Base-by-base conservation (phyloP, 495 filamentous ascomycete genomes). In the Terfezia boudieri region DNA sequence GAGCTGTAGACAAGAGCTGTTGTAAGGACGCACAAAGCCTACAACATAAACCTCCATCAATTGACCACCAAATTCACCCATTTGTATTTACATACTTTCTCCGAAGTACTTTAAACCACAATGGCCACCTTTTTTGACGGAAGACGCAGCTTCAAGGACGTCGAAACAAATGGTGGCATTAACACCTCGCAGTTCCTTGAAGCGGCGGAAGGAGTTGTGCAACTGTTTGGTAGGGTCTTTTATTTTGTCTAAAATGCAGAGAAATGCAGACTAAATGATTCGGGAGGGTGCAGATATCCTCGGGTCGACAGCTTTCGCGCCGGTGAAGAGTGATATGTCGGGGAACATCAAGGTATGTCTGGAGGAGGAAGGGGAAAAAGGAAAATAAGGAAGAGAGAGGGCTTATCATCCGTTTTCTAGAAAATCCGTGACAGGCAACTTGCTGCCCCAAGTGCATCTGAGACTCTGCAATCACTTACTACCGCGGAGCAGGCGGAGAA, bases 391-490 rank as follows among this genome's bases (percentile, higher is more conserved):
- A 23, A 49, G 53, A 22, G 22, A 12, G 35, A 43, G n/a, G 35
- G 26, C 26, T 32, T 32, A 32, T 22, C 10, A 57, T 12, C n/a
- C 20, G n/a, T 7, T 50, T 48, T 43, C 53, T 59, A 94, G 89
- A 98, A 98, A 88, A 75, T 96, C 65, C 78, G 84, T 57, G 80
- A 89, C 54, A 78, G 87, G 56, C 80, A 86, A 64, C 74, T 80
- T 38, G 82, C 80, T 55, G 76, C 85, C 56, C 86, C 89, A 20
- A 69, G 70, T 52, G 78, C 86, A 52, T 93, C 84, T 49, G 71
- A 74, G 59, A 92, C 78, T 36, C 69, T 98, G 38, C 90, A 98
- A 67, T 74, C 77, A 49, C 84, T 95, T 52, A 81, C 86, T 51
- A 52, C 75, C 38, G 92, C 86, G 64, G 90, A 98, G 70, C 69